Percentiles rank a stretch among this genome's conserved stretches.
Evolutionary conservation across 495 filamentous ascomycete genomes (phyloP).

Genomic region (Penicillium salamii): DNA sequence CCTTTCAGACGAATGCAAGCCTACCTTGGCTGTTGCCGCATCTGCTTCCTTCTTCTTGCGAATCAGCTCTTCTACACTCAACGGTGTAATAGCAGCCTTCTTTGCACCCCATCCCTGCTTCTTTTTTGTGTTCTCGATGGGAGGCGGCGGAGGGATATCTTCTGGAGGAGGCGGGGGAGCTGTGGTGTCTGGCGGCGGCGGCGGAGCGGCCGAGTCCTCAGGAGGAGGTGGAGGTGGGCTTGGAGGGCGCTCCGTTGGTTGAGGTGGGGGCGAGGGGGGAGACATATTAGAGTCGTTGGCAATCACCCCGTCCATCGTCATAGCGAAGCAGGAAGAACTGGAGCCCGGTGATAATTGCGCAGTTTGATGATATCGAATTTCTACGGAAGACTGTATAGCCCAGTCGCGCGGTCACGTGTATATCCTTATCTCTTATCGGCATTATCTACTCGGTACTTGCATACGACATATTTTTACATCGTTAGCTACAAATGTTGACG

Average conservation of each 20-base stretch:
- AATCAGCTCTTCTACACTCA: slow-evolving; percentile 76
- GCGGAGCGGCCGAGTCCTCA: slow-evolving; percentile 46
- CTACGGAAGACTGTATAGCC: slow-evolving; percentile 19
- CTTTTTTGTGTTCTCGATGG: slow-evolving; percentile 43
- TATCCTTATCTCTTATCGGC: neutral
- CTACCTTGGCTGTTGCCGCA: slow-evolving; percentile 71
- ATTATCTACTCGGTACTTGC: too few relatives aligned
- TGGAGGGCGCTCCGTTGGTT: slow-evolving; percentile 34
- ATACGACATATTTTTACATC: too few relatives aligned
- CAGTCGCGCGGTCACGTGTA: slow-evolving; percentile 23
- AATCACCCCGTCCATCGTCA: slow-evolving; percentile 27
- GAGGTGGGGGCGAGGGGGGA: slow-evolving; percentile 32
- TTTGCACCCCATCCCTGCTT: slow-evolving; percentile 55
- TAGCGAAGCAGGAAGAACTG: neutral
- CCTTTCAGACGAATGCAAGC: slow-evolving; percentile 5
- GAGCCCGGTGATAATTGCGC: neutral
- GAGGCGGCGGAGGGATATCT: slow-evolving; percentile 35
- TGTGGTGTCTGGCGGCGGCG: slow-evolving; percentile 55
- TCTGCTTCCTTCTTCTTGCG: slow-evolving; percentile 77
- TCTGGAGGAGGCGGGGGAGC: slow-evolving; percentile 49
- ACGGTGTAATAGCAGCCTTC: slow-evolving; percentile 43
- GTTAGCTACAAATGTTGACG: too few relatives aligned
- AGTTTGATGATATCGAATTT: slow-evolving; percentile 28
- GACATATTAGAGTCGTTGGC: slow-evolving; percentile 20
- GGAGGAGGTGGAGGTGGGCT: slow-evolving; percentile 59